Percentiles rank a stretch among this genome's conserved stretches.
Conservation (phyloP, 2,329 filamentous ascomycete species). For the Talaromyces sp. region DNA sequence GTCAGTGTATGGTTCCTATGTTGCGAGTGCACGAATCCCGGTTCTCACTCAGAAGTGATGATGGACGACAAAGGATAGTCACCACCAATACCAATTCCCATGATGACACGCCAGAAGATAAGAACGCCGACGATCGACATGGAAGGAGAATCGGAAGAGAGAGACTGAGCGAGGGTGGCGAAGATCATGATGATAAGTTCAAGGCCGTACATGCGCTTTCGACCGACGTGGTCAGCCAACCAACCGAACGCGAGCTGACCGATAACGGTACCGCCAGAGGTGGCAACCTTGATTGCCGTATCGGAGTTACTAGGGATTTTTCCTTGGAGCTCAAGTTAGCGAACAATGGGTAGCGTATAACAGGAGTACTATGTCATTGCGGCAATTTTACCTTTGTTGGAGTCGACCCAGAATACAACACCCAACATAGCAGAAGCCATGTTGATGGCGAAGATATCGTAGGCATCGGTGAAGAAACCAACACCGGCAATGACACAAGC, state of each 20-base stretch:
- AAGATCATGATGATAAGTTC: constrained; percentile 79
- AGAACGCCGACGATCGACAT: constrained; percentile 55
- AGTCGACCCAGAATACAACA: constrained; percentile 66
- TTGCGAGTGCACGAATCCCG: not conserved
- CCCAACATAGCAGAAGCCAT: constrained; percentile 72
- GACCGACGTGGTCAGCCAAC: constrained; percentile 71
- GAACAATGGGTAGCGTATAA: not conserved
- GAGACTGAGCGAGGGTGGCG: constrained; percentile 67
- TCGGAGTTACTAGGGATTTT: constrained; percentile 16
- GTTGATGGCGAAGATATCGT: constrained; percentile 76
- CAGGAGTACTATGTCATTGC: not conserved
- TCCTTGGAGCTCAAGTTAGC: not conserved
- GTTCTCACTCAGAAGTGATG: constrained; percentile 68
- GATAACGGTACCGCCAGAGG: constrained; percentile 76
- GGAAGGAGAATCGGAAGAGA: constrained; percentile 58
- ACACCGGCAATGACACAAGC: constrained; percentile 75
- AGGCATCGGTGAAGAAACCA: constrained; percentile 85
- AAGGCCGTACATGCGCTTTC: constrained; percentile 80
- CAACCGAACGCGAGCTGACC: constrained; percentile 78
- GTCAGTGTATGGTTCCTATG: constrained; percentile 5
- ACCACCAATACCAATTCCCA: constrained; percentile 75
- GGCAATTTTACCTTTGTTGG: constrained; percentile 35
- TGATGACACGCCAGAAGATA: constrained; percentile 77
- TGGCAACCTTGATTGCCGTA: constrained; percentile 69
- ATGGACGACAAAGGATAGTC: constrained; percentile 80